These are phyloP conservation scores for Phyllosticta capitalensis DNA, from an alignment of 2,329 filamentous ascomycete genomes.

Conservation along the genomic window DNA sequence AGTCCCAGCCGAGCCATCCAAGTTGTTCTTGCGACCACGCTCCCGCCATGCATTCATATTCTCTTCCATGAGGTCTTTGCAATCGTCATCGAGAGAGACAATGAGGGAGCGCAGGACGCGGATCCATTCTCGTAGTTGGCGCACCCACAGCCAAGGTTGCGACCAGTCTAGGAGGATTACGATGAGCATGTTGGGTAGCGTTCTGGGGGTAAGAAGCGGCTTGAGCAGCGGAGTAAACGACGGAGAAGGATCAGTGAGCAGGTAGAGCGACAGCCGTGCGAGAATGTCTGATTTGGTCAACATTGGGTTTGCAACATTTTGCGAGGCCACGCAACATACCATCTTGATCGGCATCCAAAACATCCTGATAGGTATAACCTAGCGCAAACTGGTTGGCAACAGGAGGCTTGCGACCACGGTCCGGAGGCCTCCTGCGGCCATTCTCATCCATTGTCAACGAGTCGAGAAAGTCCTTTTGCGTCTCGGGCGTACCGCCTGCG, in stretches of 20 bases:
- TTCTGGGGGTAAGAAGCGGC: slow-evolving; percentile 73
- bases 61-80: slow-evolving; percentile 78
- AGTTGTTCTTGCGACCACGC: slow-evolving; percentile 19
- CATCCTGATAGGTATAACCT: slow-evolving; percentile 92
- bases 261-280: slow-evolving; percentile 79
- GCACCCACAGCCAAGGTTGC: slow-evolving; percentile 84
- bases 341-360: slow-evolving; percentile 88
- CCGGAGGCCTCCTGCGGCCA: slow-evolving; percentile 42
- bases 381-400: slow-evolving; percentile 87
- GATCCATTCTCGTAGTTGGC: slow-evolving; percentile 83
- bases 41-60: slow-evolving; percentile 73
- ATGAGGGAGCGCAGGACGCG: slow-evolving; percentile 70
- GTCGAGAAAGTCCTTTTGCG: slow-evolving; percentile 73
- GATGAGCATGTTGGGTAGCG: slow-evolving; percentile 75
- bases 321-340: slow-evolving; percentile 39
- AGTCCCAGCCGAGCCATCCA: slow-evolving; percentile 5
- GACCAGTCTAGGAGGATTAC: slow-evolving; percentile 94
- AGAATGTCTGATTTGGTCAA: slow-evolving; percentile 59
- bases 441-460: slow-evolving; percentile 31
- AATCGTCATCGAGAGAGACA: slow-evolving; percentile 61
- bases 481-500: slow-evolving; percentile 68
- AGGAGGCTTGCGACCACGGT: slow-evolving; percentile 51
- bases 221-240: slow-evolving; percentile 75
- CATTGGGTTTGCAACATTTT: background rate
- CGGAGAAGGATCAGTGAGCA: slow-evolving; percentile 74